These are phyloP conservation scores for Ustilago loliicola DNA, from an alignment of 1,284 basidiomycete genomes.

Conservation along the genomic window DNA sequence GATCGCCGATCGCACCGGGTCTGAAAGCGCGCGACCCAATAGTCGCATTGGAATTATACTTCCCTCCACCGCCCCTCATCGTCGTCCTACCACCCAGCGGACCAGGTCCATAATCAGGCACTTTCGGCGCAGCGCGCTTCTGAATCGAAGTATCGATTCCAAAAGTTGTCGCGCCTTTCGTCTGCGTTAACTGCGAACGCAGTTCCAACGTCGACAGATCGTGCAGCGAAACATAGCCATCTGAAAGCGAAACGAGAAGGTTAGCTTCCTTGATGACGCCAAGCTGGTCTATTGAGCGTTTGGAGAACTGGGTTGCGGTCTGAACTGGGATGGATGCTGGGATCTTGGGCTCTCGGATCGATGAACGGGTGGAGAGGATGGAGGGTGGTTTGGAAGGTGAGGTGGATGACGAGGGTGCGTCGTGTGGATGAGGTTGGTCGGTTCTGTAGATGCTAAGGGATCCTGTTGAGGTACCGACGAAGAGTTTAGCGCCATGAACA, in stretches of 20 bases:
- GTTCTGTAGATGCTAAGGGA: slow-evolving; percentile 42
- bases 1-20: slow-evolving; percentile 47
- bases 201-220: slow-evolving; percentile 79
- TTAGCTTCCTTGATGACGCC: slow-evolving; percentile 85
- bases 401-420: slow-evolving; percentile 8
- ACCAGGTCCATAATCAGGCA: slow-evolving; percentile 48
- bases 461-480: slow-evolving; percentile 56
- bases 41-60: slow-evolving; percentile 23
- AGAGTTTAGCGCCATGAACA: slow-evolving; percentile 57
- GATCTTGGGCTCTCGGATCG: not conserved
- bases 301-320: slow-evolving; percentile 72
- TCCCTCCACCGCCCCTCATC: slow-evolving; percentile 19
- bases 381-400: slow-evolving; percentile 31
- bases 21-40: slow-evolving; percentile 35
- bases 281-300: slow-evolving; percentile 85
- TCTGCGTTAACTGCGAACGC: slow-evolving; percentile 73
- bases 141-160: slow-evolving; percentile 78
- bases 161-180: slow-evolving; percentile 85
- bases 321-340: slow-evolving; percentile 32
- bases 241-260: slow-evolving; percentile 83
- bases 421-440: slow-evolving; percentile 10
- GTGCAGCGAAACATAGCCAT: slow-evolving; percentile 74
- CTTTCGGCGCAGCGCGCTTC: slow-evolving; percentile 34
- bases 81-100: slow-evolving; percentile 42
- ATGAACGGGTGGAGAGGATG: slow-evolving; percentile 27